phyloP scores from a whole-genome alignment of 257 asterid genomes.

The Prunella vulgaris region DNA sequence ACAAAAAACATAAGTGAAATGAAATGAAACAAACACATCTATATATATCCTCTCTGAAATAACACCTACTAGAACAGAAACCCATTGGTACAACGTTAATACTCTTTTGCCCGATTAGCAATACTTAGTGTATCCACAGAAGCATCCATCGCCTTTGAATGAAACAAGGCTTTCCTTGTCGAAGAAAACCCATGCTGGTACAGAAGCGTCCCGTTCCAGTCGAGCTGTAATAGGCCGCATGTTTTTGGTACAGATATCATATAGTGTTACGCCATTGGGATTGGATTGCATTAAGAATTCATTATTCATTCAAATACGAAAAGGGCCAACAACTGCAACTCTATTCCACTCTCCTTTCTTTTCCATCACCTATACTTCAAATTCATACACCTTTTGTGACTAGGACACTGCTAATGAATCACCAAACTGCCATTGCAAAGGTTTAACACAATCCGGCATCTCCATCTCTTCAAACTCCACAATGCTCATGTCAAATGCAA shows the following conservation, averaged over 20 bases:
- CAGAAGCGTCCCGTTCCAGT: too few species aligned
- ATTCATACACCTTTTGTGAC: neutral
- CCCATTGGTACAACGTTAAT: too few species aligned
- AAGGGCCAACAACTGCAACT: conserved; percentile 25
- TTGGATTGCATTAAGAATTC: conserved; percentile 30
- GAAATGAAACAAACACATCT: too few species aligned
- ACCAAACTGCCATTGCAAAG: too few species aligned
- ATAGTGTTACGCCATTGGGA: conserved; percentile 5
- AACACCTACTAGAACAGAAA: too few species aligned
- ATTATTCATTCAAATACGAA: conserved; percentile 30
- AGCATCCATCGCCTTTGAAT: conserved; percentile 16
- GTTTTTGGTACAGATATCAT: conserved; percentile 10
- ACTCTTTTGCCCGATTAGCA: too few species aligned
- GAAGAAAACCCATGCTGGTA: conserved; percentile 12
- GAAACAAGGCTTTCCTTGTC: conserved; percentile 41
- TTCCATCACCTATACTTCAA: conserved; percentile 38
- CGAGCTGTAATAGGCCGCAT: conserved; percentile 8
- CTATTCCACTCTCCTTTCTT: conserved; percentile 31
- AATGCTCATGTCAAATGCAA: conserved; percentile 32
- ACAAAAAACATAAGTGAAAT: too few species aligned
- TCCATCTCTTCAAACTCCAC: conserved; percentile 28
- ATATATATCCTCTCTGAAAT: too few species aligned
- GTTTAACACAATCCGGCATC: conserved; percentile 20
- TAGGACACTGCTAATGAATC: conserved; percentile 34
- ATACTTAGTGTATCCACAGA: too few species aligned